A percentile compares a stretch with the other conserved stretches of the same genome.
Conservation (phyloP, 345 rosid genomes). For the Eucalyptus marginata region DNA sequence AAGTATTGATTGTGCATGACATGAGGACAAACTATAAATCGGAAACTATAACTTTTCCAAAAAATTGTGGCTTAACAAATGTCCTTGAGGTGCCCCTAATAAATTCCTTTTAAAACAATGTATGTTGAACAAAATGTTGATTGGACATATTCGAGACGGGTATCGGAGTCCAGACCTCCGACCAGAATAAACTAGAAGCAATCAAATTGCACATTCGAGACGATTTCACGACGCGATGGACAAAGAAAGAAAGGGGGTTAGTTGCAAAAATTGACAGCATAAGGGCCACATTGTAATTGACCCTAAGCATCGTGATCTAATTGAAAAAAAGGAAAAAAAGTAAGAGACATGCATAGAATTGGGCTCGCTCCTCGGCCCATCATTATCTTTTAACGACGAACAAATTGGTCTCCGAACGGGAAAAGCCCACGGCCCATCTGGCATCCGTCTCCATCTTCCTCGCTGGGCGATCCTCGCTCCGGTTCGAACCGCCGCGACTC, state of each 20-base stretch:
- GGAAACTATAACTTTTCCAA: background rate
- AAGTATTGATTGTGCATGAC: background rate
- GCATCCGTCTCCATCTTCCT: background rate
- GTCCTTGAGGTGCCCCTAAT: background rate
- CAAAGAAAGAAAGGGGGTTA: background rate
- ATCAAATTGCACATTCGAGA: background rate
- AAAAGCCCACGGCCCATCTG: background rate
- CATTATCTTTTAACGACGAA: fast-evolving
- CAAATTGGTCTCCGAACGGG: background rate
- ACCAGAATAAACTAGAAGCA: background rate
- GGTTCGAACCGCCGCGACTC: background rate
- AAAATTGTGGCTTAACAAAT: background rate
- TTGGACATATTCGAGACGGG: background rate
- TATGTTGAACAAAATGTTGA: fast-evolving
- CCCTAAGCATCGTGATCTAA: background rate
- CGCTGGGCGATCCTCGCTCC: background rate
- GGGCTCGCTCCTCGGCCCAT: background rate
- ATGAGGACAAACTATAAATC: fast-evolving
- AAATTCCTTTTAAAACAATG: background rate
- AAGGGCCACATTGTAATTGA: background rate
- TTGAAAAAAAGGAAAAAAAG: background rate
- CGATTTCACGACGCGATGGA: background rate
- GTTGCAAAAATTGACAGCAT: background rate
- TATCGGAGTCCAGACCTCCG: background rate
- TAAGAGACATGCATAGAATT: fast-evolving